These are phyloP conservation scores for Trichoderma reesei DNA, from an alignment of 495 filamentous ascomycete genomes.

Conservation along the genomic window DNA sequence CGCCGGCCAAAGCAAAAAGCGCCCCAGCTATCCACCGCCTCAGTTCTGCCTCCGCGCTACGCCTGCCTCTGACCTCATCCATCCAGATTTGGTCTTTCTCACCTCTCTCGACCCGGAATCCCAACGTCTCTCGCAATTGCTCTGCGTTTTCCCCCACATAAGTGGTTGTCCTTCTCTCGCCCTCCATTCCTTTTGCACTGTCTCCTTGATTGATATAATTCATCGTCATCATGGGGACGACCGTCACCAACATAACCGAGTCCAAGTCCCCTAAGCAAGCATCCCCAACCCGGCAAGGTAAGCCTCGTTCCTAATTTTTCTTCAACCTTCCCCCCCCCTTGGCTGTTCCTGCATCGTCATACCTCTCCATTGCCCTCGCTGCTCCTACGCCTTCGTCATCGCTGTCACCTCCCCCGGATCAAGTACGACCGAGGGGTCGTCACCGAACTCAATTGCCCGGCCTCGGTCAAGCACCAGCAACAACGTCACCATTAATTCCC, in stretches of 20 bases:
- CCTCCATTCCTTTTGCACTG: background rate
- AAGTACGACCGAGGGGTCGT: background rate
- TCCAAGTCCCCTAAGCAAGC: constrained; percentile 30
- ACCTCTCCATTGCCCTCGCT: background rate
- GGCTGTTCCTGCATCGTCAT: constrained; percentile 11
- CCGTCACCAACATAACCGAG: constrained; percentile 24
- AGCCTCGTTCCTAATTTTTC: constrained; percentile 18
- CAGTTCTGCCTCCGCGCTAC: constrained; percentile 6
- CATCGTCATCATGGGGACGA: constrained; percentile 34
- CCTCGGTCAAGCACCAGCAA: background rate
- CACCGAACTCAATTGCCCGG: background rate
- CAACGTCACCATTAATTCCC: background rate
- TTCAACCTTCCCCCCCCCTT: background rate
- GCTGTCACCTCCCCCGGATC: background rate
- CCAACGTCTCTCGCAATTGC: background rate
- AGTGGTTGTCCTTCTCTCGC: background rate
- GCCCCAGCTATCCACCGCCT: constrained; percentile 5
- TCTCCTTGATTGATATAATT: constrained; percentile 13
- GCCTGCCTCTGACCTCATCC: constrained; percentile 6
- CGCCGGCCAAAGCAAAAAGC: background rate
- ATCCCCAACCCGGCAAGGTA: constrained; percentile 27
- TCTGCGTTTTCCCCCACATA: constrained; percentile 4
- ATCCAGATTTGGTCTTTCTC: background rate
- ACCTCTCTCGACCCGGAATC: background rate
- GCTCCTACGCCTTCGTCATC: background rate